Evolutionary conservation across 164 flowering plant species (phyloP), one percentile per base, ranked within the genome.

Genomic region (Berberis vulgaris): DNA sequence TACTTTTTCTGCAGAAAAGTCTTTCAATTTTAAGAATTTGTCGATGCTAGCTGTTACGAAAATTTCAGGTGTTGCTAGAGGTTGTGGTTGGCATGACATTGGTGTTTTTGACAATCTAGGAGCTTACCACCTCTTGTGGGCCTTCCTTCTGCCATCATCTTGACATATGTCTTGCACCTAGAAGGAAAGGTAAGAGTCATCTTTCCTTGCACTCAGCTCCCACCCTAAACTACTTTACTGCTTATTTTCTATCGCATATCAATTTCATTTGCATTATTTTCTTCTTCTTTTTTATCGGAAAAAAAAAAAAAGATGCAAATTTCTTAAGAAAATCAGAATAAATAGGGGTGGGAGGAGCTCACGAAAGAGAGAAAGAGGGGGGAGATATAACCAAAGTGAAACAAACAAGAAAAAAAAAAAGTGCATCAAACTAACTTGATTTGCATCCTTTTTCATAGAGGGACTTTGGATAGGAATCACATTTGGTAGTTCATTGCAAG

Each of bases 61-160:
- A 52, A 6, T 26, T 10, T 52, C 54, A 83, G 88, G 88, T 6
- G 80, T 79, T 64, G 88, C 88, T 8, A 82, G 88, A 76, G 91
- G 88, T 53, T 86, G 86, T 70, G 88, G 91, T 12, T 82, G 91
- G 91, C 87, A 86, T 67, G 83, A 80, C 47, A 65, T 75, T 1
- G 76, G 86, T 64, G 77, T 82, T 39, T 12, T 47, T 13, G 75
- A 83, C 49, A 84, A 86, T 61, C 78, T 86, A 55, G 87, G 82
- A 13, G 87, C 91, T 70, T 86, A 77, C 45, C 84, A 84, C 60
- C 63, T 26, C 26, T 69, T 59, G 82, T 84, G 53, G 88, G 71
- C 4, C 70, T 86, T 66, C 91, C 88, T 68, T 74, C 41, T 49
- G 83, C 86, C 59, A 68, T 79, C 54, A 57, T 86, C 6, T 77